These are phyloP conservation scores for Lepidium campestre DNA, from an alignment of 441 rosid genomes.

Conservation along the genomic window DNA sequence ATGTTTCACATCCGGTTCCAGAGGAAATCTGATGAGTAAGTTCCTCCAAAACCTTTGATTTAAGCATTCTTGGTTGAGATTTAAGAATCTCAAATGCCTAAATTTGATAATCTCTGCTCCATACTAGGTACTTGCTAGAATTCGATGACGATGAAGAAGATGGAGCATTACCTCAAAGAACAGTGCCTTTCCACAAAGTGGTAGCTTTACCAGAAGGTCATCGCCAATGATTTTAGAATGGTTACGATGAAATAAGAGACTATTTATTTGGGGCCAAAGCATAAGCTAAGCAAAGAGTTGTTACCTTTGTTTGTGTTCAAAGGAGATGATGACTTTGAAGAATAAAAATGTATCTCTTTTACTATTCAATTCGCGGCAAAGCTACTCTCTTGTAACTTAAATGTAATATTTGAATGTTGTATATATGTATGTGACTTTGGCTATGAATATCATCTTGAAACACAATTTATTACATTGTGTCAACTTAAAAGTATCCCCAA, in stretches of 20 bases:
- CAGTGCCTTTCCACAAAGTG: slow-evolving; percentile 75
- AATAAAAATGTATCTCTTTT: not conserved
- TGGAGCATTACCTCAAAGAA: slow-evolving; percentile 78
- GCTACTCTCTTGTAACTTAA: slow-evolving; percentile 1
- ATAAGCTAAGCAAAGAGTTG: not conserved
- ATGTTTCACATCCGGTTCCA: slow-evolving; percentile 35
- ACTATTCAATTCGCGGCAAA: not conserved
- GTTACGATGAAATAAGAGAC: not conserved
- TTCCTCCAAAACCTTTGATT: slow-evolving; percentile 3
- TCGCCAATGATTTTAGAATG: slow-evolving; percentile 48
- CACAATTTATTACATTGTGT: not conserved
- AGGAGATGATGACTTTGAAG: not conserved
- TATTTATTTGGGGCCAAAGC: not conserved
- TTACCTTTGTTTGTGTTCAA: not conserved
- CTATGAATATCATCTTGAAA: not conserved
- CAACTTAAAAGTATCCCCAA: no score
- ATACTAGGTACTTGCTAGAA: slow-evolving; percentile 70
- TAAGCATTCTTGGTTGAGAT: not conserved
- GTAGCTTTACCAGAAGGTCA: slow-evolving; percentile 78
- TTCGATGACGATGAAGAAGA: slow-evolving; percentile 96
- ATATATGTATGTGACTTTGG: not conserved
- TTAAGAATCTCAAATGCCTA: not conserved
- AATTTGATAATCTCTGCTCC: not conserved
- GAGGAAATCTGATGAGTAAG: slow-evolving; percentile 92
- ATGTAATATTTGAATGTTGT: slow-evolving; percentile 1